A percentile compares a stretch with the other conserved stretches of the same genome.
phyloP scores from a whole-genome alignment of 805 yeast species.

The Zygosaccharomyces bisporus region DNA sequence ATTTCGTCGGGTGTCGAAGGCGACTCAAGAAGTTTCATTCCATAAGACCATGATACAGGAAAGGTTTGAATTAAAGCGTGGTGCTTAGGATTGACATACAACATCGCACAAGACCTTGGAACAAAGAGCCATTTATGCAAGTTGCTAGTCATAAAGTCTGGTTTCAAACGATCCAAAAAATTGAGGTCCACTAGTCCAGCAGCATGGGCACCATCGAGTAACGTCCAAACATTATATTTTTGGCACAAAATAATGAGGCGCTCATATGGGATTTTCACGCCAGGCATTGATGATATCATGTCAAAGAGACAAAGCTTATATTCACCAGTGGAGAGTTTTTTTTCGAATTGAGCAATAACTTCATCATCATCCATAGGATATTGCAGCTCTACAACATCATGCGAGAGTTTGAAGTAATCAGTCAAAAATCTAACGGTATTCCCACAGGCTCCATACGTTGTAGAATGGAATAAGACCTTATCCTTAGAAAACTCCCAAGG shows the following conservation, averaged over 20 bases:
- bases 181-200: constrained; percentile 51
- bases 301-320: constrained; percentile 50
- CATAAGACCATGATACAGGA: constrained; percentile 50
- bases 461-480: constrained; percentile 45
- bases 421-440: constrained; percentile 47
- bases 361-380: constrained; percentile 46
- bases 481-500: constrained; percentile 47
- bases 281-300: constrained; percentile 62
- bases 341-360: constrained; percentile 36
- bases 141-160: constrained; percentile 61
- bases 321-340: constrained; percentile 25
- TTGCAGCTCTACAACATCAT: constrained; percentile 38
- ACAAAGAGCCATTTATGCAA: constrained; percentile 66
- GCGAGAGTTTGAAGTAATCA: constrained; percentile 34
- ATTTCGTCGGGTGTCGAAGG: constrained; percentile 13
- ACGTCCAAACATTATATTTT: constrained; percentile 45
- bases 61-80: constrained; percentile 50
- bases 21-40: background rate
- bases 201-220: constrained; percentile 73
- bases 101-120: constrained; percentile 55
- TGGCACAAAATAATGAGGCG: constrained; percentile 44
- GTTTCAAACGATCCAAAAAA: constrained; percentile 40
- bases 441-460: constrained; percentile 53
- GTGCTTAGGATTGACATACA: constrained; percentile 53
- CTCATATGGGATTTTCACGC: constrained; percentile 54